Conservation (phyloP, 306 rosid species). For the Macrotyloma uniflorum region DNA sequence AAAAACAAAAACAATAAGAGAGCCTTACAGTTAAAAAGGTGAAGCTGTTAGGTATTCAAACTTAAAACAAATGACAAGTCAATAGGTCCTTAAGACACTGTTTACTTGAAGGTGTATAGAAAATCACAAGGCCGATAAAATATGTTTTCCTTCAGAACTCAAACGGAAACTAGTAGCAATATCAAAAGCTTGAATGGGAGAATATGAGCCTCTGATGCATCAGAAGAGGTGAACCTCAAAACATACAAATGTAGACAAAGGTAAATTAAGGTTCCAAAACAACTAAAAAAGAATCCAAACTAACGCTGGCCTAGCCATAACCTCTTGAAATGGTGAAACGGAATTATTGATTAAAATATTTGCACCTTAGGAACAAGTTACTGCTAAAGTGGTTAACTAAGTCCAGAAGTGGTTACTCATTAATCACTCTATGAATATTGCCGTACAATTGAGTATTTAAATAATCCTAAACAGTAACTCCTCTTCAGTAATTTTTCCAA, state of each 20-base stretch:
- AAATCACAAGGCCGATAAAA: no score
- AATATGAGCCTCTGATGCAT: neutral
- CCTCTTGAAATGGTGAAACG: neutral
- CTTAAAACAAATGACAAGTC: conserved; percentile 2
- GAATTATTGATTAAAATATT: neutral
- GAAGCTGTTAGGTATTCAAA: conserved; percentile 2
- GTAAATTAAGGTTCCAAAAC: conserved; percentile 14
- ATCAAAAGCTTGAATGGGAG: no score
- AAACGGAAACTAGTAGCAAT: no score
- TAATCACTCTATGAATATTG: conserved; percentile 25
- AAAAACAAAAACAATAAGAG: neutral
- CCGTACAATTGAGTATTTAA: neutral
- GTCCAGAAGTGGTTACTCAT: neutral
- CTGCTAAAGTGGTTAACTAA: neutral
- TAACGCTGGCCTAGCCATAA: neutral
- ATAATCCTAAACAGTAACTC: neutral
- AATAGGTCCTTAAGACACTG: neutral
- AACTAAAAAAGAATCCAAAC: conserved; percentile 12
- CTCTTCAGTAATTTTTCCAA: conserved; percentile 10
- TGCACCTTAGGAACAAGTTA: neutral
- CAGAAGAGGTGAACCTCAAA: neutral
- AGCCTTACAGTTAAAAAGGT: neutral
- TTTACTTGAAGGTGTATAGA: neutral
- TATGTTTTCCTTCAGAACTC: no score
- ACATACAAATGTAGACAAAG: neutral